phyloP scores from a whole-genome alignment of 1,284 basidiomycete genomes.

The Leccinum insigne region DNA sequence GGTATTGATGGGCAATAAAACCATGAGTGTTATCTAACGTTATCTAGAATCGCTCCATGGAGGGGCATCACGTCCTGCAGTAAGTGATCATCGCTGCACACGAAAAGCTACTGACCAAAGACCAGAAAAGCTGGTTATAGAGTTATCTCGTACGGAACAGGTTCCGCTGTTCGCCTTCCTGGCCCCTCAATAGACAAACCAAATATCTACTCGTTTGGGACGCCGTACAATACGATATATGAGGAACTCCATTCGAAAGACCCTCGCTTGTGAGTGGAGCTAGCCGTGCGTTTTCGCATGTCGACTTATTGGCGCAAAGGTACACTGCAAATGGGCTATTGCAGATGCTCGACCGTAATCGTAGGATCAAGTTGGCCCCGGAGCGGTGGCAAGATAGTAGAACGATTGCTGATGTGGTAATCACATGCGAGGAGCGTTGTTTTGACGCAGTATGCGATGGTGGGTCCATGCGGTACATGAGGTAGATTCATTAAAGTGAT shows the following conservation, averaged over 20 bases:
- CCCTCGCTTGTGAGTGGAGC: constrained; percentile 66
- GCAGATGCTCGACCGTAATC: constrained; percentile 96
- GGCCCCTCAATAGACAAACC: constrained; percentile 97
- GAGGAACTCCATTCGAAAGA: constrained; percentile 92
- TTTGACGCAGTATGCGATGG: constrained; percentile 99
- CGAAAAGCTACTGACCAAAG: constrained; percentile 12
- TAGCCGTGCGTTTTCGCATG: constrained; percentile 2
- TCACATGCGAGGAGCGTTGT: constrained; percentile 99
- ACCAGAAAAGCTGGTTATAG: constrained; percentile 83
- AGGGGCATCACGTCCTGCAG: constrained; percentile 92
- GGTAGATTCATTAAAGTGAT: constrained; percentile 14
- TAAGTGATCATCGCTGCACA: constrained; percentile 43
- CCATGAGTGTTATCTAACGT: constrained; percentile 15
- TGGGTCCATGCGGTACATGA: constrained; percentile 39
- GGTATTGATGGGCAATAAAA: constrained; percentile 44
- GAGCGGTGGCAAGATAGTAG: constrained; percentile 96
- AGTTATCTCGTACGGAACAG: constrained; percentile 95
- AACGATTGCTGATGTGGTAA: constrained; percentile 91
- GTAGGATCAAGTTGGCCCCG: constrained; percentile 90
- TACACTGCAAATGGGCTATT: constrained; percentile 97
- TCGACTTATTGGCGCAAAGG: constrained; percentile 41
- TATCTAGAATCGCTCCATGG: constrained; percentile 96
- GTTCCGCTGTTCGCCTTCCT: constrained; percentile 95
- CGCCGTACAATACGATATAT: constrained; percentile 97
- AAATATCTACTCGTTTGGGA: constrained; percentile 97